These are phyloP conservation scores for Fusarium sp. DNA, from an alignment of 2,329 filamentous ascomycete species.

Conservation along the genomic window DNA sequence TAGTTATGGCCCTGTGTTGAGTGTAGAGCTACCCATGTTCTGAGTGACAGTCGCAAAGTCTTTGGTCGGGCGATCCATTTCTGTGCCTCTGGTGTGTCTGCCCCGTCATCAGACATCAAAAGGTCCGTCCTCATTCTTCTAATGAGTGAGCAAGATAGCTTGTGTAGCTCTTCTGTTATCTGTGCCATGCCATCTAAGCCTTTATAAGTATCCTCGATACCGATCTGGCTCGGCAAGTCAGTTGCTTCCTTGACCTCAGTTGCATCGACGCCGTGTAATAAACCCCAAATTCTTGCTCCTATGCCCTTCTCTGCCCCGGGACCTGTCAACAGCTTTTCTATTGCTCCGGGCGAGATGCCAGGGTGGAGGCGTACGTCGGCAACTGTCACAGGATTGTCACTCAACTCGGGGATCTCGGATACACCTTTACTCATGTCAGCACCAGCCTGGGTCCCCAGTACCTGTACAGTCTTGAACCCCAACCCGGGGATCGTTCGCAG, in stretches of 20 bases:
- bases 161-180: conserved; percentile 76
- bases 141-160: conserved; percentile 77
- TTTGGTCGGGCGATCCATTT: conserved; percentile 84
- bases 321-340: conserved; percentile 78
- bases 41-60: conserved; percentile 84
- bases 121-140: conserved; percentile 85
- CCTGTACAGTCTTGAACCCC: conserved; percentile 74
- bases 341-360: conserved; percentile 70
- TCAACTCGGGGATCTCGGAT: conserved; percentile 49
- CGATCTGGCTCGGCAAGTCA: conserved; percentile 86
- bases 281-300: conserved; percentile 78
- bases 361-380: conserved; percentile 73
- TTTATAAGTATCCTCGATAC: conserved; percentile 92
- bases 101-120: conserved; percentile 62
- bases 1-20: conserved; percentile 68
- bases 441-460: conserved; percentile 68
- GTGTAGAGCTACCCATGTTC: conserved; percentile 62
- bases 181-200: conserved; percentile 74
- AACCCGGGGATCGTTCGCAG: conserved; percentile 88
- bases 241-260: conserved; percentile 78
- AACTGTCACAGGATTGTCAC: conserved; percentile 69
- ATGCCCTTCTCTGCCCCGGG: conserved; percentile 79
- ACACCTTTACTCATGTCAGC: conserved; percentile 51
- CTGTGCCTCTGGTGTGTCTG: conserved; percentile 51
- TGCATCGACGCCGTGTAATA: conserved; percentile 85